Evolutionary conservation across 2,329 filamentous ascomycete species (phyloP), one percentile per base, ranked within the genome.

Genomic region (Saccharata proteae): DNA sequence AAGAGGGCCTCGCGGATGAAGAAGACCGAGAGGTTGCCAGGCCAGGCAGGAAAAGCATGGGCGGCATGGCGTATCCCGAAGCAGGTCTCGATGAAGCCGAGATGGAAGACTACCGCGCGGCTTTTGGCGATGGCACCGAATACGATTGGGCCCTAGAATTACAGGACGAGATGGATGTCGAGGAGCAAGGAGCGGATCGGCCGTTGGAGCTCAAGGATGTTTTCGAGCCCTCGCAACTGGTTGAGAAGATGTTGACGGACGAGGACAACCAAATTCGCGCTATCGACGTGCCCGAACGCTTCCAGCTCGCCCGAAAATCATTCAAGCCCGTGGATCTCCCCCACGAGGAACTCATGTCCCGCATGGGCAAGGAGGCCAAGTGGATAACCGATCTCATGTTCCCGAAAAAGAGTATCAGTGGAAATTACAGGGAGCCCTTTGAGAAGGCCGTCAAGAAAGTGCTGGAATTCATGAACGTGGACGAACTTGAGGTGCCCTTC

Each of bases 141-240:
- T 98, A 96, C 51, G 78, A 86, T 44, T 98, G 92, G 77, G 90
- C 88, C 6, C 63, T 98, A 28, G 80, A 88, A 31, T 67, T 88
- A 48, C 86, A 96, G 55, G 81, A 90, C 26, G 78, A 85, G 29
- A 80, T 86, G 42, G 69, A 75, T 35, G 82, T 92, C 42, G 77
- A 82, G 28, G 75, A 80, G 35, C 69, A 80, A 42, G 71, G 77
- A 37, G 80, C 83, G 39, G 82, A 92, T 42, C 81, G 86, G 46
- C 77, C 78, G 26, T 74, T 96, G 24, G 84, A 94, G 56, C 71
- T 98, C 40, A 94, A 96, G 61, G 88, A 98, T 52, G 88, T 98
- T 30, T 98, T 98, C 47, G 90, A 98, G 57, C 90, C 90, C 1
- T 93, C 86, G 3, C 85, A 98, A 54, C 71, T 98, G 22, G 77